Evolutionary conservation across 257 asterid species (phyloP), one percentile per base, ranked within the genome.

Genomic region (Solanum verrucosum): DNA sequence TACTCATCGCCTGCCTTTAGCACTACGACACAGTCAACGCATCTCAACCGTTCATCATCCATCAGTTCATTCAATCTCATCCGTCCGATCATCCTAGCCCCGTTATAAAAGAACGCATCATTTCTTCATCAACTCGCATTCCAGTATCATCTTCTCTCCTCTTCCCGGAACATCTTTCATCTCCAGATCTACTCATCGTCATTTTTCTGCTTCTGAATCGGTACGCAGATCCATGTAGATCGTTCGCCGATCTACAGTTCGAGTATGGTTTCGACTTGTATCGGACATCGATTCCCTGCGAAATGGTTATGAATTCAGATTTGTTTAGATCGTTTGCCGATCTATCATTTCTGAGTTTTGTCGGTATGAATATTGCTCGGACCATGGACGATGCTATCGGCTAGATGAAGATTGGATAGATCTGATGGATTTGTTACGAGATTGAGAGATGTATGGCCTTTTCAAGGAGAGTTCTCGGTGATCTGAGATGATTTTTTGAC

Each of bases 41-140:
- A 86, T 90, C 93, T 84, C 68, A n/a, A 93, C 90, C 79, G 86
- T 60, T 60, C 63, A 87, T 74, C 88, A 83, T 59, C 83, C 9
- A 35, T 68, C 56, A 12, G 5, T 16, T 27, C 70, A 78, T 44
- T 87, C 85, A 37, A 84, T 84, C 15, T 3, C 83, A 90, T 87
- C 93, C 93, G 93, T 89, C 42, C 63, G 93, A 91, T 92, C 89
- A 44, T 18, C 29, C 72, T 70, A 68, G 13, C 38, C 81, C 75
- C 44, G 18, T 85, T 31, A 72, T 91, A 87, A 90, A 91, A 15
- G 33, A 81, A 27, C 71, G 65, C 9, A 21, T 46, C 34, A 37
- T 85, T 89, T 15, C 25, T 7, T 10, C 7, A 12, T 2, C 3
- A 2, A 9, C 14, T 5, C 0, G 12, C 25, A 10, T 9, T 1